Evolutionary conservation across 352 stramenopile genomes (phyloP).

Genomic region (Pythium dissimile): DNA sequence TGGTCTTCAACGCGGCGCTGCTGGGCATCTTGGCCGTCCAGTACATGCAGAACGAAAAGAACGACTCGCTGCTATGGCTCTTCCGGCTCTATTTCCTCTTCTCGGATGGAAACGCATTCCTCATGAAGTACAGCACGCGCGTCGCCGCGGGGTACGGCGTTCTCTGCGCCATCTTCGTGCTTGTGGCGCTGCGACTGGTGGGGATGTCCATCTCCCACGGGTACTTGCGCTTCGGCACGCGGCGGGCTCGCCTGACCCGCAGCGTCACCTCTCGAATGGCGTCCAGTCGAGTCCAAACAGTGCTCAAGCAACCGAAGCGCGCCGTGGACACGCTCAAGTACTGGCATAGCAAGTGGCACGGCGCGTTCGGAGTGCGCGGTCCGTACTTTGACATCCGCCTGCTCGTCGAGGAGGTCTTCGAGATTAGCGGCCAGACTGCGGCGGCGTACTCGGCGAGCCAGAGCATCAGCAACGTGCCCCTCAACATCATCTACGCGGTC

Average conservation of each 20-base stretch:
- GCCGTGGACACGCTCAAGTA: background rate
- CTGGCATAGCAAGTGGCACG: background rate
- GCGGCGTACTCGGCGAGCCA: slow-evolving; percentile 3
- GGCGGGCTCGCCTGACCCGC: background rate
- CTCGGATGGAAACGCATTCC: slow-evolving; percentile 3
- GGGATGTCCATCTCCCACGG: background rate
- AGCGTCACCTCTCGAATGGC: background rate
- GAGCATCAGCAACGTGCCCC: slow-evolving; percentile 5
- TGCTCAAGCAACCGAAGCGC: background rate
- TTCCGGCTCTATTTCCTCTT: slow-evolving; percentile 4
- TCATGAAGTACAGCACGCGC: background rate
- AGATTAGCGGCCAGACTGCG: background rate
- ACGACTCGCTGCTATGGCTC: slow-evolving; percentile 5
- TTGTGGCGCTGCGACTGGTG: background rate
- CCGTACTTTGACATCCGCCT: slow-evolving; percentile 14
- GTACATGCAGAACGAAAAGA: slow-evolving; percentile 1
- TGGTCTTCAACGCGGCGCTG: background rate
- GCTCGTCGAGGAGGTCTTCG: background rate
- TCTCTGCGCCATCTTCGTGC: background rate
- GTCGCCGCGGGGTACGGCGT: background rate
- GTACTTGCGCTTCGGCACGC: background rate
- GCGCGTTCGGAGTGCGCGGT: slow-evolving; percentile 2
- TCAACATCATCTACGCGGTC: slow-evolving; percentile 11
- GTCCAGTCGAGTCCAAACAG: background rate
- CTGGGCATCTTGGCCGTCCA: background rate